Conservation (phyloP, 1,284 basidiomycete genomes). For the Cystobasidiaceae sp. region DNA sequence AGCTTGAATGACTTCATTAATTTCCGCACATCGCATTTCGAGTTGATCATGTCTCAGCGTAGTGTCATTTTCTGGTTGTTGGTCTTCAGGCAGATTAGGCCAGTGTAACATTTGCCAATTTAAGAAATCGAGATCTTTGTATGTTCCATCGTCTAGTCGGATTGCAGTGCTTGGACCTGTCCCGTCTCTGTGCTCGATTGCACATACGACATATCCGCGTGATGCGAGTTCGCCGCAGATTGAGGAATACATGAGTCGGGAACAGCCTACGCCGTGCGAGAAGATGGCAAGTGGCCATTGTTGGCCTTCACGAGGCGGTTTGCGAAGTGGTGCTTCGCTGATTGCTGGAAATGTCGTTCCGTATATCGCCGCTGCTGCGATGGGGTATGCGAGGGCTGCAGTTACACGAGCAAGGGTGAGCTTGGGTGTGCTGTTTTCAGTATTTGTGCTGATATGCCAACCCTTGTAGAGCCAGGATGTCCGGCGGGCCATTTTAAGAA, state of each 20-base stretch:
- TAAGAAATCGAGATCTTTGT: conserved; percentile 46
- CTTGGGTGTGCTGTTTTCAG: neutral
- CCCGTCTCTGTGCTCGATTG: conserved; percentile 54
- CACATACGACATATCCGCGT: conserved; percentile 51
- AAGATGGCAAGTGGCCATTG: conserved; percentile 53
- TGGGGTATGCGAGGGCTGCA: conserved; percentile 36
- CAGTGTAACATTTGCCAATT: conserved; percentile 53
- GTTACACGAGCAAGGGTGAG: too few relatives aligned
- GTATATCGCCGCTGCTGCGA: conserved; percentile 47
- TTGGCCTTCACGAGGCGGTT: conserved; percentile 31
- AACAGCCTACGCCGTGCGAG: conserved; percentile 49
- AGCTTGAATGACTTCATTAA: conserved; percentile 47
- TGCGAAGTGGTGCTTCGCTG: conserved; percentile 45
- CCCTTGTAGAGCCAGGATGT: conserved; percentile 45
- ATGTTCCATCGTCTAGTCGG: conserved; percentile 44
- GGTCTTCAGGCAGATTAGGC: conserved; percentile 43
- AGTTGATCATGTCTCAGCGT: conserved; percentile 51
- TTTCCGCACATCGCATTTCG: conserved; percentile 50
- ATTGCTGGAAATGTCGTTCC: conserved; percentile 49
- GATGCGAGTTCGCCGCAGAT: conserved; percentile 51
- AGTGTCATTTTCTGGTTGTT: conserved; percentile 48
- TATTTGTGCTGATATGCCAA: conserved; percentile 35
- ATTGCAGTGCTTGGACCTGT: conserved; percentile 50
- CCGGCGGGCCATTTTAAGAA: conserved; percentile 48
- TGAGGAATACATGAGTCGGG: conserved; percentile 49